Conservation (phyloP, 2,329 filamentous ascomycete genomes). For the Coniochaeta sp. region DNA sequence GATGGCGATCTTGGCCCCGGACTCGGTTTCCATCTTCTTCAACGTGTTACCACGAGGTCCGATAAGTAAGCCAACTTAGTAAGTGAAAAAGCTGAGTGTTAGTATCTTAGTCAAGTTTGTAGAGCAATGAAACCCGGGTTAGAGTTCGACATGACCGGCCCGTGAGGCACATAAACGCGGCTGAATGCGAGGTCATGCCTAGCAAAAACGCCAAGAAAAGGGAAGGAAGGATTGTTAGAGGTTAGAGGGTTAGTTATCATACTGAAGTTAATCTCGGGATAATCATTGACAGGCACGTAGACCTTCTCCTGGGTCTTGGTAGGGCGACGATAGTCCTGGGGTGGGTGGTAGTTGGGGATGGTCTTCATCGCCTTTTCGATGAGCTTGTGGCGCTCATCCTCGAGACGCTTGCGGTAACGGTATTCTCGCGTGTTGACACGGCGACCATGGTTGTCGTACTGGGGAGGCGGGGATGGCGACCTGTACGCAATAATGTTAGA, state of each 20-base stretch:
- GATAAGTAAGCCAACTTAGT: constrained; percentile 99
- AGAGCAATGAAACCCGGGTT: constrained; percentile 27
- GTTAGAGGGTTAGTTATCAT: constrained; percentile 99
- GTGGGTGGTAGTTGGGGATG: constrained; percentile 98
- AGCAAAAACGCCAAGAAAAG: constrained; percentile 35
- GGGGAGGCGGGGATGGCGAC: constrained; percentile 89
- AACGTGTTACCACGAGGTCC: constrained; percentile 99
- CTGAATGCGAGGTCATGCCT: constrained; percentile 27
- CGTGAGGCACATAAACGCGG: constrained; percentile 19
- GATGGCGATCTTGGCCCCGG: constrained; percentile 96
- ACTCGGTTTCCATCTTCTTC: constrained; percentile 99
- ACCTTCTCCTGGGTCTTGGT: constrained; percentile 99
- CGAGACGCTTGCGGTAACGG: constrained; percentile 93
- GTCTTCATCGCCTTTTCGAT: constrained; percentile 99
- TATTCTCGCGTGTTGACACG: constrained; percentile 99
- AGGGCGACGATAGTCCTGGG: constrained; percentile 94
- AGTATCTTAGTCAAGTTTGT: constrained; percentile 51
- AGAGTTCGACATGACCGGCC: constrained; percentile 22
- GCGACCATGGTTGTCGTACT: constrained; percentile 98
- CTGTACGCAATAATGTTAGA: constrained; percentile 35
- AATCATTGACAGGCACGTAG: constrained; percentile 99
- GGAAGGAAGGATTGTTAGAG: constrained; percentile 52
- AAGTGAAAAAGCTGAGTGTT: constrained; percentile 80
- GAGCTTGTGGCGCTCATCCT: constrained; percentile 97
- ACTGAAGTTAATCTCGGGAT: constrained; percentile 99